Evolutionary conservation across 768 basidiomycete genomes (phyloP).

Genomic region (Imleria badia): DNA sequence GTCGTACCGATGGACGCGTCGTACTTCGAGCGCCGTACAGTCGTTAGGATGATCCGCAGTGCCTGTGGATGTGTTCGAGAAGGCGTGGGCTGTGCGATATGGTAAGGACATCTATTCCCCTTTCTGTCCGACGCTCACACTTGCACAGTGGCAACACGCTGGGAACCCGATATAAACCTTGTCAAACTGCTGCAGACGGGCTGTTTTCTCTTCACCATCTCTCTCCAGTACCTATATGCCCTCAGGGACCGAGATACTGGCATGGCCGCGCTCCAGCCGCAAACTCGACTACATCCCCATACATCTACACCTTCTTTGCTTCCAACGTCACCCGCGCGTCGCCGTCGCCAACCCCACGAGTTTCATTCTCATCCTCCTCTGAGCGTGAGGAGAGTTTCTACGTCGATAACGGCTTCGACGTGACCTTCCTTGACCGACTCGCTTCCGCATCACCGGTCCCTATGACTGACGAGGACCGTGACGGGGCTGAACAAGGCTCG

Average conservation of each 20-base stretch:
- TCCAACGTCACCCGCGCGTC: conserved; percentile 40
- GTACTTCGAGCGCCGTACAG: conserved; percentile 55
- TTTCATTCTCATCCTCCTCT: neutral
- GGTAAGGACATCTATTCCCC: conserved; percentile 34
- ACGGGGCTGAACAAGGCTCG: conserved; percentile 6
- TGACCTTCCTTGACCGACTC: conserved; percentile 42
- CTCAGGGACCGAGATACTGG: conserved; percentile 46
- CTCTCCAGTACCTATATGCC: conserved; percentile 29
- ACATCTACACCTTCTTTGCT: conserved; percentile 50
- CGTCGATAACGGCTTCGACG: conserved; percentile 30
- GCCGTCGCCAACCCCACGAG: conserved; percentile 6
- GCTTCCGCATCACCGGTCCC: conserved; percentile 38
- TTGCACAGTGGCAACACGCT: conserved; percentile 60
- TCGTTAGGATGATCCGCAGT: conserved; percentile 51
- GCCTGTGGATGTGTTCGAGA: conserved; percentile 68
- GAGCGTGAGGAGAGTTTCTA: conserved; percentile 22
- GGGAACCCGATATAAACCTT: conserved; percentile 61
- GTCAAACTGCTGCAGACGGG: conserved; percentile 53
- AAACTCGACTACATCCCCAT: conserved; percentile 16
- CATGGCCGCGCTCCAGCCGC: conserved; percentile 26
- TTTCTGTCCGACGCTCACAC: conserved; percentile 10
- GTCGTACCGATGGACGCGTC: conserved; percentile 56
- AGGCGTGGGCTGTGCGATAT: conserved; percentile 64
- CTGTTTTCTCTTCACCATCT: conserved; percentile 30
- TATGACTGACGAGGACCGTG: conserved; percentile 35